Base-by-base conservation (phyloP, 768 basidiomycete genomes). In the Psilocybe azurescens region DNA sequence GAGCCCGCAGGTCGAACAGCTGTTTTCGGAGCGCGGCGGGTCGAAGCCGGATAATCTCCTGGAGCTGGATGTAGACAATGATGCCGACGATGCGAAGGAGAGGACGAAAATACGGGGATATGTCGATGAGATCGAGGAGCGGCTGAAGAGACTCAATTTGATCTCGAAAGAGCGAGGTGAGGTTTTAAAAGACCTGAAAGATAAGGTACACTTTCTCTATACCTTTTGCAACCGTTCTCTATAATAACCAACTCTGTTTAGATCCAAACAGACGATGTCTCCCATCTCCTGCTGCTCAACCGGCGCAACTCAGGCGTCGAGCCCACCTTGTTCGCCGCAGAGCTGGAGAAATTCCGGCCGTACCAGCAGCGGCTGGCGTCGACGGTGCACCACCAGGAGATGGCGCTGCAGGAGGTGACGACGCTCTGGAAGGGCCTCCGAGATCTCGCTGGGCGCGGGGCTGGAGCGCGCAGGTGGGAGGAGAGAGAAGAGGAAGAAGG, bases 241-340 rank as follows among this genome's bases (percentile, higher is more conserved):
- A 13, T 44, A 13, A 39, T 3, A 14, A 18, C 28, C 20, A 16
- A 24, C 16, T 48, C 3, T 9, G 51, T 51, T 2, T 67, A 99
- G 95, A 85, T 97, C 51, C 97, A 98, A 87, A 81, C 83, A 29
- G 97, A 99, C 75, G 97, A 99, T 66, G 97, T 99, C 29, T 99
- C 97, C 0, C 94, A 97, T 71, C 82, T 97, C 1, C 85, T 99
- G 0, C 84, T 99, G 3, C 85, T 98, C 53, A 97, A 97, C 72
- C 88, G 94, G 33, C 90, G 95, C 28, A 91, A 95, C 65, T 81
- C 86, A 13, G 85, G 86, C 24, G 90, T 91, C 9, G 95, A 98
- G 66, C 90, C 92, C 0, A 84, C 93, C 0, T 80, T 99, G 16
- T 99, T 99, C 67, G 93, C 95, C 0, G 85, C 90, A 8, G 95